phyloP scores from a whole-genome alignment of 169 alveolate genomes.

The Eimeria brunetti region DNA sequence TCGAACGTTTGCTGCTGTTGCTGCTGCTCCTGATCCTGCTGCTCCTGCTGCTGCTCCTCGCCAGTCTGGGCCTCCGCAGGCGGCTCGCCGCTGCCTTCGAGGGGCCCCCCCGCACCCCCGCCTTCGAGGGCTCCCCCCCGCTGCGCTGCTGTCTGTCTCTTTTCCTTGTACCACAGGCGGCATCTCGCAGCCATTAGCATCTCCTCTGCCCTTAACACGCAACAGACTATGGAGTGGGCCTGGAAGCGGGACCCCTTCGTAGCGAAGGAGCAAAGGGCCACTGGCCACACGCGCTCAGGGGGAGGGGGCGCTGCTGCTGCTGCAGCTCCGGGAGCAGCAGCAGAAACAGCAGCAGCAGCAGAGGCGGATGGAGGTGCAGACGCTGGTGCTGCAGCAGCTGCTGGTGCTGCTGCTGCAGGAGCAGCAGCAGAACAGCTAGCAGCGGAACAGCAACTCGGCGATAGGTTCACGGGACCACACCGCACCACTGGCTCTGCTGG shows the following conservation, averaged over 20 bases:
- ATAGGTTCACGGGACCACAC: neutral
- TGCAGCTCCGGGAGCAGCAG: neutral
- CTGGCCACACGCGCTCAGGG: conserved; percentile 56
- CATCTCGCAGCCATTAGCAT: conserved; percentile 14
- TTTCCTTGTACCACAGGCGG: conserved; percentile 24
- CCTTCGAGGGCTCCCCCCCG: conserved; percentile 2
- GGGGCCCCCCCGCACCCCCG: neutral
- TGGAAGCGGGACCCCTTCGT: conserved; percentile 28
- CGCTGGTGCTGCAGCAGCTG: neutral
- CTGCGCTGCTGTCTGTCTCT: conserved; percentile 16
- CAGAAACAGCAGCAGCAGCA: conserved; percentile 17
- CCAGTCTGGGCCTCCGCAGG: neutral
- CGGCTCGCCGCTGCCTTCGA: neutral
- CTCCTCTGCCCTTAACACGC: conserved; percentile 47
- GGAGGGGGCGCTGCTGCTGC: neutral
- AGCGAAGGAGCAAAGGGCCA: conserved; percentile 24
- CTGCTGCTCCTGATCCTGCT: too few relatives aligned
- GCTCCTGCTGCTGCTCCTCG: conserved; percentile 49
- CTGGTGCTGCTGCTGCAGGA: neutral
- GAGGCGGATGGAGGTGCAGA: neutral
- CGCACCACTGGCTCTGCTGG: neutral
- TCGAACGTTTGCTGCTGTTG: neutral
- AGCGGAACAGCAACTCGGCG: neutral
- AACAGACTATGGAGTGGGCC: conserved; percentile 29
- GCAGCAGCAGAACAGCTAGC: neutral